Evolutionary conservation across 1,284 basidiomycete genomes (phyloP), one percentile per base, ranked within the genome.

Genomic region (Ustilago nuda): DNA sequence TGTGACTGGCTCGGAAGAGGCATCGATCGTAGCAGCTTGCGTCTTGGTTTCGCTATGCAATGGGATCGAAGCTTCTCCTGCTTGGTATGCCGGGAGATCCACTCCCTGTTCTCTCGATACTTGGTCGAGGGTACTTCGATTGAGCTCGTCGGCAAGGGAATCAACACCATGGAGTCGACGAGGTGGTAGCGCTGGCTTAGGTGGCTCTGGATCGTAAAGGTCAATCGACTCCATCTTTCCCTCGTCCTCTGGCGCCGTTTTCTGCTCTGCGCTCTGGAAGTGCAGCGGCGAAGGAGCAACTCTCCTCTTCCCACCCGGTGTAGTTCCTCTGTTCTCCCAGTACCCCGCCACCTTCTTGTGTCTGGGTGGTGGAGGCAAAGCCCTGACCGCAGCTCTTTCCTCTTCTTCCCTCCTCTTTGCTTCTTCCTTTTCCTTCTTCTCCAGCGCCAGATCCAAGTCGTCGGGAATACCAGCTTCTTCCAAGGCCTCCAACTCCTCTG

Each of bases 401-500:
- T 76, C 37, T 23, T 57, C 41, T 9, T 62, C 67, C 19, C 53
- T 53, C 6, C 32, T 41, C 27, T 32, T 43, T 17, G 46, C 61
- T 19, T 75, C 74, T 41, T 77, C 72, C 15, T 48, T 30, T 33
- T 59, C 70, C 56, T 75, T 68, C 33, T 57, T 66, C 23, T 80
- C 82, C 8, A 79, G 33, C 8, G 53, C 72, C 41, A 82, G 43
- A 60, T 85, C 84, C 46, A 80, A 77, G 30, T 85, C 84, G 32
- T 85, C 84, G 33, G 81, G 80, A 45, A 84, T 80, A 8, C 84
- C 84, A 0, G 81, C 81, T 8, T 67, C 62, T 36, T 85, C 84
- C 65, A 85, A 69, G 23, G 81, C 80, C 36, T 83, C 82, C 35
- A 85, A 61, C 68, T 85, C 81, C 50, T 80, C 76, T 3, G 84